Evolutionary conservation across 2,329 filamentous ascomycete species (phyloP).

Genomic region (Juglanconis sp.): DNA sequence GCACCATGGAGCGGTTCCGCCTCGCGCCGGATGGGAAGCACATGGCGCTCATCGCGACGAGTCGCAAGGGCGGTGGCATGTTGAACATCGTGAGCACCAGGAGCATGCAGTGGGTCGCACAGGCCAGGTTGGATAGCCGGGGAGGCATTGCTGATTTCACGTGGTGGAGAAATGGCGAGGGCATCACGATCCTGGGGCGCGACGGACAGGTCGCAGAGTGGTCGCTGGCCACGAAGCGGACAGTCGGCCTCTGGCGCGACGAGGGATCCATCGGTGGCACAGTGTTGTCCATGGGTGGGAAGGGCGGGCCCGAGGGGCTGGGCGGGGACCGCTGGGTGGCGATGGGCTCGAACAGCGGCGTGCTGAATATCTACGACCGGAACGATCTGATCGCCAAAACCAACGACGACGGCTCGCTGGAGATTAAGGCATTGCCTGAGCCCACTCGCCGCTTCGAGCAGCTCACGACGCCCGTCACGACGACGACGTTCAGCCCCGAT

Average conservation of each 20-base stretch:
- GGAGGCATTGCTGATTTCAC: constrained; percentile 86
- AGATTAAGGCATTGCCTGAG: constrained; percentile 64
- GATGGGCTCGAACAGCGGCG: constrained; percentile 79
- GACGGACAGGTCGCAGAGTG: constrained; percentile 91
- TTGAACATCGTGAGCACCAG: constrained; percentile 79
- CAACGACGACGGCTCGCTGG: constrained; percentile 31
- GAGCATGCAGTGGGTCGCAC: constrained; percentile 83
- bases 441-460: constrained; percentile 77
- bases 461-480: constrained; percentile 79
- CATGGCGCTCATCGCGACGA: constrained; percentile 77
- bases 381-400: constrained; percentile 51
- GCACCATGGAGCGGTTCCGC: constrained; percentile 86
- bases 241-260: constrained; percentile 82
- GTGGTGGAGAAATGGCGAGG: constrained; percentile 86
- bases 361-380: constrained; percentile 92
- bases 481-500: constrained; percentile 79
- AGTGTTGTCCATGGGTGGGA: constrained; percentile 74
- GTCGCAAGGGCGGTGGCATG: constrained; percentile 80
- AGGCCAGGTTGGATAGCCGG: constrained; percentile 76
- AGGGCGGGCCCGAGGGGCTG: constrained; percentile 55
- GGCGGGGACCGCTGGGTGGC: constrained; percentile 88
- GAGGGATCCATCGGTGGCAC: constrained; percentile 86
- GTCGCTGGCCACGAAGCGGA: constrained; percentile 63
- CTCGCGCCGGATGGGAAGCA: constrained; percentile 82
- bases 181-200: constrained; percentile 77